phyloP scores from a whole-genome alignment of 1,284 basidiomycete species.

The Rhodotorula sp. region DNA sequence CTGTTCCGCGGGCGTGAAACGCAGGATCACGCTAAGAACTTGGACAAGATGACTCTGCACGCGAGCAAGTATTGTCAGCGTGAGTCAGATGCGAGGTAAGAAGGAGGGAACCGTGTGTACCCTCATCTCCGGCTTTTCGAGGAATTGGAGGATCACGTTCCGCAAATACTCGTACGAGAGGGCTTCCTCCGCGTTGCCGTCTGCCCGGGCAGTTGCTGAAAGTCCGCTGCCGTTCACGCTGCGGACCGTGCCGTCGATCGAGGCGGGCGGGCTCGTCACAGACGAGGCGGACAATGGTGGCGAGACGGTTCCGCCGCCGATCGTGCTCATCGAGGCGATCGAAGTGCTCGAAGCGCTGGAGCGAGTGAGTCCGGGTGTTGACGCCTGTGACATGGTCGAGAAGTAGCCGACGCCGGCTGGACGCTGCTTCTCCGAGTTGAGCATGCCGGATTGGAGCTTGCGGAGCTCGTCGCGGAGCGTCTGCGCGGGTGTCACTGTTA shows the following conservation, averaged over 20 bases:
- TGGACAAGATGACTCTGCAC: constrained; percentile 77
- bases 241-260: constrained; percentile 1
- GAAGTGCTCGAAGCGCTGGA: constrained; percentile 13
- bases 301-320: background rate
- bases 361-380: background rate
- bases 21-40: constrained; percentile 83
- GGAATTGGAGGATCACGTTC: constrained; percentile 89
- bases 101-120: constrained; percentile 52
- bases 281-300: background rate
- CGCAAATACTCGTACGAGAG: constrained; percentile 92
- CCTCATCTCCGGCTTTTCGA: constrained; percentile 84
- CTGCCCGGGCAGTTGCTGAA: background rate
- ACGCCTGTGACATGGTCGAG: constrained; percentile 28
- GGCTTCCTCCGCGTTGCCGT: constrained; percentile 60
- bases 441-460: constrained; percentile 85
- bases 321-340: constrained; percentile 14
- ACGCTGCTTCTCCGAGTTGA: constrained; percentile 80
- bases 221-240: background rate
- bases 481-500: constrained; percentile 50
- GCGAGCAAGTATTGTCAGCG: background rate
- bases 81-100: background rate
- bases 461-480: constrained; percentile 84
- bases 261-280: background rate
- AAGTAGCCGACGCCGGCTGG: constrained; percentile 90
- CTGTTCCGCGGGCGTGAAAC: constrained; percentile 90